Percentiles rank a stretch among this genome's conserved stretches.
phyloP scores from a whole-genome alignment of 495 filamentous ascomycete genomes.

The Poronia punctata region DNA sequence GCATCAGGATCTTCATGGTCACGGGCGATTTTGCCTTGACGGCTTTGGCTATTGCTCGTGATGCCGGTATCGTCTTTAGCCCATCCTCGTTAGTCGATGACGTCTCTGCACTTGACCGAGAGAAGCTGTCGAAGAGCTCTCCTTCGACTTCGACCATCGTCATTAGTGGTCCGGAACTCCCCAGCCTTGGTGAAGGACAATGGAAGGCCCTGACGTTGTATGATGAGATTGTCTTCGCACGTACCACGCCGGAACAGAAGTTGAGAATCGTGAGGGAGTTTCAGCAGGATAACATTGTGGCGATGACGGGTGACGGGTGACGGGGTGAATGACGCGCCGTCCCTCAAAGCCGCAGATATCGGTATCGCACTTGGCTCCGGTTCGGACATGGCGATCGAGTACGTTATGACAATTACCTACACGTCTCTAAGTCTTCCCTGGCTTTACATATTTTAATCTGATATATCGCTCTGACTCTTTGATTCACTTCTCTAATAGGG shows the following conservation, averaged over 20 bases:
- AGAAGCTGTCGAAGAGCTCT: conserved; percentile 13
- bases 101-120: conserved; percentile 32
- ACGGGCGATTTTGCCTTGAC: conserved; percentile 70
- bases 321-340: conserved; percentile 79
- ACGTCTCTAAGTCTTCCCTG: neutral
- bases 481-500: conserved; percentile 23
- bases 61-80: conserved; percentile 58
- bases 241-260: conserved; percentile 72
- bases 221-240: conserved; percentile 59
- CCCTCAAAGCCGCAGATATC: conserved; percentile 66
- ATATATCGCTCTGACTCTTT: conserved; percentile 1
- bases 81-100: conserved; percentile 29
- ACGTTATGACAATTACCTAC: no score
- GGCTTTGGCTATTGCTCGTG: conserved; percentile 58
- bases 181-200: conserved; percentile 47
- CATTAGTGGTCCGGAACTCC: conserved; percentile 52
- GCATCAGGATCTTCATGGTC: conserved; percentile 62
- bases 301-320: conserved; percentile 64
- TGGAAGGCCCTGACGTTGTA: conserved; percentile 54
- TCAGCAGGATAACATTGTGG: conserved; percentile 46
- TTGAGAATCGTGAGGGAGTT: conserved; percentile 66
- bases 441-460: neutral
- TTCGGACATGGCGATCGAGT: conserved; percentile 66
- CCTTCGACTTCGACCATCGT: conserved; percentile 32
- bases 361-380: conserved; percentile 76